phyloP scores from a whole-genome alignment of 2,329 filamentous ascomycete species.

The Phialemonium atrogriseum region DNA sequence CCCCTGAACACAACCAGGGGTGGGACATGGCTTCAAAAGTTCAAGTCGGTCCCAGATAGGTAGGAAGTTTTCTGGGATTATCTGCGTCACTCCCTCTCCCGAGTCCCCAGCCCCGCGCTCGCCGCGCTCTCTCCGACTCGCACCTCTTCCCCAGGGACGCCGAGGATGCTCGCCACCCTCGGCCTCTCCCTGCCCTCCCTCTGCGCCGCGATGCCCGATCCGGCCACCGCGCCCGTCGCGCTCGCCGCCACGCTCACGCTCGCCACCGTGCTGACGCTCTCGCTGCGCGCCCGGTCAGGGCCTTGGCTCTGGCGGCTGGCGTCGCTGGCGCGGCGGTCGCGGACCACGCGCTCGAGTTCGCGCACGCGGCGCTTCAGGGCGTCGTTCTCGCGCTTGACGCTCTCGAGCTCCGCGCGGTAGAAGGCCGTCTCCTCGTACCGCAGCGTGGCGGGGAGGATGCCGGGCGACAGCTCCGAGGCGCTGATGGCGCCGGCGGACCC shows the following conservation, averaged over 20 bases:
- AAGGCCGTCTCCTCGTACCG: conserved; percentile 56
- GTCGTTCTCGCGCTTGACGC: conserved; percentile 57
- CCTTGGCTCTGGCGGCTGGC: conserved; percentile 28
- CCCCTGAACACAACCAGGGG: too few relatives aligned
- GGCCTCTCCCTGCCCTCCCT: conserved; percentile 35
- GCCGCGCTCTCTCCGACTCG: conserved; percentile 55
- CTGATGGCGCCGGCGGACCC: conserved; percentile 16
- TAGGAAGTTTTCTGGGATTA: too few relatives aligned
- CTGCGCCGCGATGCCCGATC: conserved; percentile 36
- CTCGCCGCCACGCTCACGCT: conserved; percentile 32
- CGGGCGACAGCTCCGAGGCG: conserved; percentile 43
- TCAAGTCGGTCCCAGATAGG: too few relatives aligned
- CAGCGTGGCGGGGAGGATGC: conserved; percentile 46
- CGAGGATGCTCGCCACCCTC: conserved; percentile 36
- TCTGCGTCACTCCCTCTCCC: conserved; percentile 2
- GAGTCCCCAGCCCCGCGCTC: conserved; percentile 28
- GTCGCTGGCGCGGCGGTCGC: conserved; percentile 39
- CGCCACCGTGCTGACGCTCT: conserved; percentile 44
- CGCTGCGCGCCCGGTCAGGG: conserved; percentile 33
- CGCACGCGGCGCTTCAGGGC: conserved; percentile 50
- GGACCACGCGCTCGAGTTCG: conserved; percentile 50
- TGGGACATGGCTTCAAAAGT: too few relatives aligned
- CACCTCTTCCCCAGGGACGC: conserved; percentile 52
- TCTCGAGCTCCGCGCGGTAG: conserved; percentile 52
- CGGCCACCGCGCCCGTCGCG: conserved; percentile 17